Percentiles rank a stretch among this genome's conserved stretches.
Evolutionary conservation across 495 filamentous ascomycete genomes (phyloP).

Genomic region (Aspergillus saccharolyticus): DNA sequence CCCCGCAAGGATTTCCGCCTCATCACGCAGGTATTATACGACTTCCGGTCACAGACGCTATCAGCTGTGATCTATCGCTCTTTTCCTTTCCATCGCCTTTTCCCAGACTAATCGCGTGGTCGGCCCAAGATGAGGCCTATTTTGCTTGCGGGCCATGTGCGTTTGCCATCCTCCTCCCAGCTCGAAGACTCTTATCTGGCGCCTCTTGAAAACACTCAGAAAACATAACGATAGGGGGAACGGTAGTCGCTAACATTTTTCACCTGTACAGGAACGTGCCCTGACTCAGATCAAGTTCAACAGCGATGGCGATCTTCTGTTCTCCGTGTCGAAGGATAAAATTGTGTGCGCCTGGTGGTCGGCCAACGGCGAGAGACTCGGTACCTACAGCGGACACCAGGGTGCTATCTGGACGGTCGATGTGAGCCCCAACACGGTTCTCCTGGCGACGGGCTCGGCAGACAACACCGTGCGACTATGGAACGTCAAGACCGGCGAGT

Average conservation of each 20-base stretch:
- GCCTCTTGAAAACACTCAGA: background rate
- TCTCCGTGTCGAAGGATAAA: conserved; percentile 97
- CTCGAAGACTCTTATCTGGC: conserved; percentile 11
- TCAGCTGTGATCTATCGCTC: conserved; percentile 19
- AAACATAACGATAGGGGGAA: conserved; percentile 3
- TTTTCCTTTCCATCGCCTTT: conserved; percentile 11
- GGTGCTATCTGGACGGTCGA: conserved; percentile 99
- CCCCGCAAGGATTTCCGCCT: conserved; percentile 36
- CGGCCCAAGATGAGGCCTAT: conserved; percentile 79
- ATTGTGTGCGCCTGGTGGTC: conserved; percentile 92
- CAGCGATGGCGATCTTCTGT: conserved; percentile 93
- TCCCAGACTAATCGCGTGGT: conserved; percentile 15
- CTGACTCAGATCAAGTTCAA: conserved; percentile 98
- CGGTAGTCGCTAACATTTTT: conserved; percentile 19
- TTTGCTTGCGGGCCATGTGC: conserved; percentile 86
- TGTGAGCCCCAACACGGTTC: conserved; percentile 86
- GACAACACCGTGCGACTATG: conserved; percentile 98
- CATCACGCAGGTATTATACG: conserved; percentile 16
- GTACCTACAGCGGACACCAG: conserved; percentile 94
- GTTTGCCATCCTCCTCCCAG: conserved; percentile 22
- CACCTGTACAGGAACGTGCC: conserved; percentile 68
- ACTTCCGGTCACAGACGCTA: conserved; percentile 17
- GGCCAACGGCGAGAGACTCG: conserved; percentile 89
- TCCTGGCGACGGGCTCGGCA: conserved; percentile 91
- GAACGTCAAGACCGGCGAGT: conserved; percentile 90